Conservation (phyloP, 1,284 basidiomycete species). For the Puccinia horiana region DNA sequence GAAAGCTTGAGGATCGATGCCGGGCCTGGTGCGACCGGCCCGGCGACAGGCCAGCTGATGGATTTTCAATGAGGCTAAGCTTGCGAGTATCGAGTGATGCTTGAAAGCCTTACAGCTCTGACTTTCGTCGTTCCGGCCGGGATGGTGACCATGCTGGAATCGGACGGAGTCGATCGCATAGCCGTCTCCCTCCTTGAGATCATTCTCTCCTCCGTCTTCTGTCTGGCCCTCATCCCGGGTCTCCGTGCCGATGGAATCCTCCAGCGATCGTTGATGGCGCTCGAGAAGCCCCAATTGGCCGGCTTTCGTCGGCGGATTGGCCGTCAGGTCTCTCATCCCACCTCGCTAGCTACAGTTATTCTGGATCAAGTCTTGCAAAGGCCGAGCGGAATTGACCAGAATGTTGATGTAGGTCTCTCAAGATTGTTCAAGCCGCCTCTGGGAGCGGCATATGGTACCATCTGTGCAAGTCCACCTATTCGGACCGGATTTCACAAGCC, state of each 20-base stretch:
- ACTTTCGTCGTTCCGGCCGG: neutral
- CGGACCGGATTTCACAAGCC: too few relatives aligned
- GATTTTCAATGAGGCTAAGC: conserved; percentile 13
- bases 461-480: too few relatives aligned
- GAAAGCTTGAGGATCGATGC: neutral
- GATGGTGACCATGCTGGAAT: neutral
- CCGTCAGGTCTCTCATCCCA: too few relatives aligned
- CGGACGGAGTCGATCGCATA: neutral
- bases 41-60: neutral
- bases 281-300: neutral
- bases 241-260: neutral
- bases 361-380: too few relatives aligned
- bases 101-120: neutral
- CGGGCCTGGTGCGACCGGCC: neutral
- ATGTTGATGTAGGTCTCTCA: too few relatives aligned
- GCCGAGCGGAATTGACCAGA: too few relatives aligned
- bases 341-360: too few relatives aligned
- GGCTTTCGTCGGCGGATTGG: too few relatives aligned
- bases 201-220: neutral
- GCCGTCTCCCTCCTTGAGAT: neutral
- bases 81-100: neutral
- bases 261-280: neutral
- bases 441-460: too few relatives aligned
- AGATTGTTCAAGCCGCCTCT: too few relatives aligned
- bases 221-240: neutral